phyloP scores from a whole-genome alignment of 169 alveolate species.

The Cryptosporidium xiaoi region DNA sequence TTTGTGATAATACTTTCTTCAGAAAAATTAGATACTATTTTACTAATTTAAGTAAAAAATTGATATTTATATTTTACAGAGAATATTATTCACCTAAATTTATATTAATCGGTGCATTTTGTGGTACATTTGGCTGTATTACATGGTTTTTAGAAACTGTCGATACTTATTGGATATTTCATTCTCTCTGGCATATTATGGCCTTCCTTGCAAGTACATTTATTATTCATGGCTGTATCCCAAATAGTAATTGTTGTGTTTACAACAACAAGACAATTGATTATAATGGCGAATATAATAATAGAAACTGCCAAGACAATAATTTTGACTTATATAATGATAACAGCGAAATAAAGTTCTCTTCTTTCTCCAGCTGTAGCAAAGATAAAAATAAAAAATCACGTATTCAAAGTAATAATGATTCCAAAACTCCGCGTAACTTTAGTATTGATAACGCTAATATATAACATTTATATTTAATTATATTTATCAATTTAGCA shows the following conservation, averaged over 20 bases:
- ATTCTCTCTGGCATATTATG: constrained; percentile 64
- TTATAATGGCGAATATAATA: no score
- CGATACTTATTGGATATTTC: constrained; percentile 65
- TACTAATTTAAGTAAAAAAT: neutral
- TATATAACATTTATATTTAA: neutral
- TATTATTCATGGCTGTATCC: constrained; percentile 45
- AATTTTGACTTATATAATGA: no score
- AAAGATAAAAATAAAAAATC: no score
- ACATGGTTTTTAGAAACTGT: constrained; percentile 73
- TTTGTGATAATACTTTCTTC: neutral
- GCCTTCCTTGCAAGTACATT: constrained; percentile 66
- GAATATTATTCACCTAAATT: constrained; percentile 54
- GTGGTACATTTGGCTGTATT: constrained; percentile 46
- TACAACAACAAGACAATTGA: neutral
- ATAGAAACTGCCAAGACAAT: no score
- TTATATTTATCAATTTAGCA: neutral
- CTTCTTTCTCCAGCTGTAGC: no score
- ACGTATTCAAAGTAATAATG: neutral
- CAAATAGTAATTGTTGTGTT: neutral
- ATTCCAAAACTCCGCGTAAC: neutral
- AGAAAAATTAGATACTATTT: neutral
- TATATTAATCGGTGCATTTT: constrained; percentile 30
- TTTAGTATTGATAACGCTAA: neutral
- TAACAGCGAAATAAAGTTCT: no score
- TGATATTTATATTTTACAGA: constrained; percentile 24